A percentile compares a stretch with the other conserved stretches of the same genome.
Evolutionary conservation across 1,284 basidiomycete genomes (phyloP).

Genomic region (Cerioporus squamosus): DNA sequence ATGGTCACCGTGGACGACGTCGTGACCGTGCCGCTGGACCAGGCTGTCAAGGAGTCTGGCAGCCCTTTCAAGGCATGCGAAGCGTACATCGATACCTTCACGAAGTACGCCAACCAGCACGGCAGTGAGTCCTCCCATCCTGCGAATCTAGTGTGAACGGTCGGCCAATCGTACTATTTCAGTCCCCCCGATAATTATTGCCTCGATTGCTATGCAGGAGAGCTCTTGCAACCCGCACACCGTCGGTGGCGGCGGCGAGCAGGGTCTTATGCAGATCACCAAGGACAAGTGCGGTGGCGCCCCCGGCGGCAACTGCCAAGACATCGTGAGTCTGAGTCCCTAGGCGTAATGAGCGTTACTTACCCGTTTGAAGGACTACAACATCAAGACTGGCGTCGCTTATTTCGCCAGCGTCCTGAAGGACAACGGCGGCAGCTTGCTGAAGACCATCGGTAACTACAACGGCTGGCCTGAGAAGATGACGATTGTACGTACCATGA

Average conservation of each 20-base stretch:
- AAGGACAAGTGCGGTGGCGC: conserved; percentile 77
- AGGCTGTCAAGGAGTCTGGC: conserved; percentile 49
- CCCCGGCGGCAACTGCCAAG: conserved; percentile 66
- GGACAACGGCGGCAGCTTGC: conserved; percentile 58
- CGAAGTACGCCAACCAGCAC: conserved; percentile 60
- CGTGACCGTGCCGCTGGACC: conserved; percentile 53
- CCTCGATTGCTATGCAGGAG: conserved; percentile 86
- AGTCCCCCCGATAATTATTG: conserved; percentile 77
- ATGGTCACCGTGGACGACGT: conserved; percentile 58
- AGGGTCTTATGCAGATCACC: conserved; percentile 87
- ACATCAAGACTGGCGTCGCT: conserved; percentile 63
- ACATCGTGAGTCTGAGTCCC: conserved; percentile 51
- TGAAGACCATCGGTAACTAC: conserved; percentile 72
- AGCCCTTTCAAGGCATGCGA: conserved; percentile 71
- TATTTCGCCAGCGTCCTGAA: conserved; percentile 64
- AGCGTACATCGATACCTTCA: conserved; percentile 59
- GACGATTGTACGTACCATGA: conserved; percentile 54
- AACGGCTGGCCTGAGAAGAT: conserved; percentile 78
- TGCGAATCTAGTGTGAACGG: background rate
- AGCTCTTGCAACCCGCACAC: conserved; percentile 72
- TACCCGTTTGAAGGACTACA: conserved; percentile 59
- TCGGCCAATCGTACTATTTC: background rate
- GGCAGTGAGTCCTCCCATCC: conserved; percentile 43
- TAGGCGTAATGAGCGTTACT: background rate
- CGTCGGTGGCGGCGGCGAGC: conserved; percentile 80